Evolutionary conservation across 2,329 filamentous ascomycete genomes (phyloP).

Genomic region (Helminthosporium solani): DNA sequence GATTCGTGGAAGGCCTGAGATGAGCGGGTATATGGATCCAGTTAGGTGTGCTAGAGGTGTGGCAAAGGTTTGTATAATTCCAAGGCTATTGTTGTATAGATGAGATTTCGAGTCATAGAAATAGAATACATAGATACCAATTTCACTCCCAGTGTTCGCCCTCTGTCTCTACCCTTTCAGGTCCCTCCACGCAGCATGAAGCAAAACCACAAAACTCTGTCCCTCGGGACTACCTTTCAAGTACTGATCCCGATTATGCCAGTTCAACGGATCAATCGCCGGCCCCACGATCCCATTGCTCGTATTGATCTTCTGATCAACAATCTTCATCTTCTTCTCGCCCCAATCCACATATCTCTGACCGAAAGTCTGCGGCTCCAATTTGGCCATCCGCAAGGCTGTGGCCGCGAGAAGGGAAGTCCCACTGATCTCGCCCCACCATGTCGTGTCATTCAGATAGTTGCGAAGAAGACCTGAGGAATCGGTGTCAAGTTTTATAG

Average conservation of each 20-base stretch:
- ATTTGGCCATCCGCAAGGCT: conserved; percentile 48
- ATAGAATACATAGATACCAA: background rate
- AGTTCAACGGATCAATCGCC: conserved; percentile 47
- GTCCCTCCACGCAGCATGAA: conserved; percentile 48
- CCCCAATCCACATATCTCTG: conserved; percentile 46
- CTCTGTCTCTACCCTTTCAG: conserved; percentile 19
- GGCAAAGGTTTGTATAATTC: background rate
- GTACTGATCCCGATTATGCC: conserved; percentile 30
- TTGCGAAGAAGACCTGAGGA: conserved; percentile 47
- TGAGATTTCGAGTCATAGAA: background rate
- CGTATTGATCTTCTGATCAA: conserved; percentile 38
- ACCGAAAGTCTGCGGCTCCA: conserved; percentile 43
- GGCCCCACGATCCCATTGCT: conserved; percentile 43
- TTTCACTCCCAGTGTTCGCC: too few relatives aligned
- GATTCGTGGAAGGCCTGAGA: conserved; percentile 5
- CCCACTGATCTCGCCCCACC: conserved; percentile 53
- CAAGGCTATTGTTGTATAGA: background rate
- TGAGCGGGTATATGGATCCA: too few relatives aligned
- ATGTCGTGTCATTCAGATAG: conserved; percentile 47
- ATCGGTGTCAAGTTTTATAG: conserved; percentile 37
- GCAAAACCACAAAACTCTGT: conserved; percentile 47
- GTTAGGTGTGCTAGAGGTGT: background rate
- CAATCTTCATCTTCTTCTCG: conserved; percentile 40
- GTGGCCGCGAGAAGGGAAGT: conserved; percentile 50
- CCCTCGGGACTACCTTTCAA: conserved; percentile 44